Base-by-base conservation (phyloP, 176 grass and related monocot species). In the Tillandsia leiboldiana region DNA sequence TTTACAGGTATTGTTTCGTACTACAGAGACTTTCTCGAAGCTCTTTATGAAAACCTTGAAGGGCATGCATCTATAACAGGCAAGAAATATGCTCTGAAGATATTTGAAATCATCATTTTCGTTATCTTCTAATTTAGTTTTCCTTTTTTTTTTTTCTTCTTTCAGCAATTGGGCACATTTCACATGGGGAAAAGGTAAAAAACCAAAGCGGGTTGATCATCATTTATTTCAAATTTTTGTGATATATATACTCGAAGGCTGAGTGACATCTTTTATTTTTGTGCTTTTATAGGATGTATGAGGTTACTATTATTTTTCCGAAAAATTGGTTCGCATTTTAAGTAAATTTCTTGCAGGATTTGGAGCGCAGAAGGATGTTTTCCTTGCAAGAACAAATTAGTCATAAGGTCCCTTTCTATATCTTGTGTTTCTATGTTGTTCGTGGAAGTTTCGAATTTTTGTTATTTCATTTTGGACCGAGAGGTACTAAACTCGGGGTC, bases 301-400 rank as follows among this genome's bases (percentile, higher is more conserved):
- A 59, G 54, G 54, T 59, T 14, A 59, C 63, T 64, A 15, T 48
- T 73, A 1, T 50, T 26, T 28, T 66, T 28, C 33, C n/a, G 52
- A 11, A 50, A 50, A 29, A 18, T 52, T 28, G 4, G 12, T 68
- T 12, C 59, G 53, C n/a, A 13, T 20, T 54, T 3, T 66, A 11
- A 50, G 68, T n/a, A 26, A 15, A 18, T 57, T 70, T 75, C 42
- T 50, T 48, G 62, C 64, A 96, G 92, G 88, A 74, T 63, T 57
- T 27, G 69, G 83, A 79, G 73, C 68, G 48, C 65, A 88, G 88
- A 75, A 76, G 73, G 66, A 70, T 91, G 10, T 96, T 96, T 73
- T 91, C 92, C 24, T 72, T 96, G 26, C 65, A 74, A 24, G 88
- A 96, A 83, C 92, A 96, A 81, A 96, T 89, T 84, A 73, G 87